Evolutionary conservation across 768 basidiomycete genomes (phyloP), one percentile per base, ranked within the genome.

Genomic region (Boletus fagicola): DNA sequence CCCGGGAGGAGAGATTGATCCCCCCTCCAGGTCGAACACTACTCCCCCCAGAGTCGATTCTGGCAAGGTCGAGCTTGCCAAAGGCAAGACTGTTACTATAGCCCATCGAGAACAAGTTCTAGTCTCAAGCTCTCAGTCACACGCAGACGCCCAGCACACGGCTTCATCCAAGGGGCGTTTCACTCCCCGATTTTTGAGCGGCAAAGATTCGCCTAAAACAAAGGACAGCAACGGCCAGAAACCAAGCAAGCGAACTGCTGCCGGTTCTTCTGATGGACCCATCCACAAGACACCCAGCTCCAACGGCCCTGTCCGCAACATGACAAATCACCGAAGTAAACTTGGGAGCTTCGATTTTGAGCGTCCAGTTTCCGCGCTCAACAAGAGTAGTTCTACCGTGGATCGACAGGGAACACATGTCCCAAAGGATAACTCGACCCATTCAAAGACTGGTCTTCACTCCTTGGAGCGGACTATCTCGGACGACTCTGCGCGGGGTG

Each of bases 301-400:
- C 18, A 58, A 45, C 10, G 49, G 53, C 31, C 58, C 51, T 35
- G 48, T 44, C 12, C 71, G 72, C 56, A 72, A 70, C 43, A 72
- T 74, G 51, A 64, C 62, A 24, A 75, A 65, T 31, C 77, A 79
- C 49, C 72, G 80, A 2, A 80, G 76, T 42, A 86, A 87, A 65
- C 86, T 87, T 60, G 87, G 87, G 6, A 87, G 84, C 64, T 89
- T 90, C 67, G 88, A 90, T 65, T 89, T 90, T 62, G 88, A 90
- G 70, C 77, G 87, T 36, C 87, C 88, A 0, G 78, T 82, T 15
- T 72, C 72, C n/a, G 61, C 61, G 2, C 65, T 74, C 50, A 74
- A 72, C 53, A 59, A 60, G 56, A 71, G 68, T 18, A 62, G 35
- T 46, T 73, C 72, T 12, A 69, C 66, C 26, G 44, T 69, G 15